Evolutionary conservation across 257 asterid genomes (phyloP).

Genomic region (Solanum dulcamara): DNA sequence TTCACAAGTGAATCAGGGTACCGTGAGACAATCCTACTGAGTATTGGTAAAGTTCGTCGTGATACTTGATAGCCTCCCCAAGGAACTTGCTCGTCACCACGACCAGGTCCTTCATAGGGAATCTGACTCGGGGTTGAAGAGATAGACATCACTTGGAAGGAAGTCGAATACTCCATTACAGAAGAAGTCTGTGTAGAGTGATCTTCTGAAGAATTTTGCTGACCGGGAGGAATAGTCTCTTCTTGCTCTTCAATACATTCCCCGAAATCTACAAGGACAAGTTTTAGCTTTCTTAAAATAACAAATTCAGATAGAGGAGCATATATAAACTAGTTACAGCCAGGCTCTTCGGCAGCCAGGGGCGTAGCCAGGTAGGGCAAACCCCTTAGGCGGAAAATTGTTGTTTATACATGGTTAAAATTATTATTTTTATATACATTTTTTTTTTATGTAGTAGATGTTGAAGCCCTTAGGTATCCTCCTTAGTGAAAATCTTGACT

Average conservation of each 20-base stretch:
- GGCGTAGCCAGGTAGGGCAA: too few species aligned
- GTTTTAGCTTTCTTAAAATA: not conserved
- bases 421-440: too few species aligned
- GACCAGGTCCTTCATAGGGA: constrained; percentile 1
- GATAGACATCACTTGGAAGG: not conserved
- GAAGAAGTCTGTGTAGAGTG: not conserved
- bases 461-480: too few species aligned
- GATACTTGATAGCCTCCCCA: constrained; percentile 9
- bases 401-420: too few species aligned
- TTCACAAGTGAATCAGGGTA: constrained; percentile 2
- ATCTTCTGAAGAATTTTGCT: not conserved
- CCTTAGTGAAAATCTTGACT: too few species aligned
- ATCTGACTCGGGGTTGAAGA: constrained; percentile 4
- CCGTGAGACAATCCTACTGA: not conserved
- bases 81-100: not conserved
- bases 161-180: not conserved
- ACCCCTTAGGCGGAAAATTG: too few species aligned
- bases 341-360: not conserved
- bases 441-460: too few species aligned
- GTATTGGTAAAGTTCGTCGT: constrained; percentile 3
- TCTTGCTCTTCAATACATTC: not conserved
- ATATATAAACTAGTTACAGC: not conserved
- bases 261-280: not conserved
- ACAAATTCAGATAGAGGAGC: not conserved
- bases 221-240: not conserved